These are phyloP conservation scores for Magnusiomyces tetraspermus DNA, from an alignment of 1,139 yeast genomes.

Conservation along the genomic window DNA sequence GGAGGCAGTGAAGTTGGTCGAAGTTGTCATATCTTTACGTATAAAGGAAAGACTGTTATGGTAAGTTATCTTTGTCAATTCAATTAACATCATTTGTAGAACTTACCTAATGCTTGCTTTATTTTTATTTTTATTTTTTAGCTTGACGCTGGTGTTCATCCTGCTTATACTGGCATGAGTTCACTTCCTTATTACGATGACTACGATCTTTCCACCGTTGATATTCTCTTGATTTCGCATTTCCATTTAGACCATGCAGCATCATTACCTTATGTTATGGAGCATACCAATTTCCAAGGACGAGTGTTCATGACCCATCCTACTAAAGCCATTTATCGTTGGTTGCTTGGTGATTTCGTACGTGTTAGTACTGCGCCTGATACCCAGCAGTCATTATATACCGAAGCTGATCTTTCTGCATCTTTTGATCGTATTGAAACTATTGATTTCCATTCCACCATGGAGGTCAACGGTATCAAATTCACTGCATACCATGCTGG, in stretches of 20 bases:
- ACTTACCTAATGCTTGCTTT: not conserved
- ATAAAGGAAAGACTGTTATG: slow-evolving; percentile 95
- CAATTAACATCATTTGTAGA: not conserved
- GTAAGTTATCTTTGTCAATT: slow-evolving; percentile 15
- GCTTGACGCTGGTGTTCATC: slow-evolving; percentile 95
- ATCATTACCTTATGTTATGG: slow-evolving; percentile 95
- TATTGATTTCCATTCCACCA: slow-evolving; percentile 88
- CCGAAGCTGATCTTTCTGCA: slow-evolving; percentile 80
- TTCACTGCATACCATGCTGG: slow-evolving; percentile 99
- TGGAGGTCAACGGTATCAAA: slow-evolving; percentile 86
- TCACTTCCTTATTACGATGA: slow-evolving; percentile 94
- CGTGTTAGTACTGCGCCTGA: slow-evolving; percentile 63
- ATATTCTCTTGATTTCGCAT: slow-evolving; percentile 78
- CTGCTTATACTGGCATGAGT: slow-evolving; percentile 83
- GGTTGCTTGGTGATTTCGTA: slow-evolving; percentile 91
- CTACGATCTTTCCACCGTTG: slow-evolving; percentile 80
- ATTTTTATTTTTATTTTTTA: slow-evolving; percentile 15
- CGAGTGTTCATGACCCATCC: slow-evolving; percentile 99
- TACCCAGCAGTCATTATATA: slow-evolving; percentile 45
- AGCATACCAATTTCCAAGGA: slow-evolving; percentile 87
- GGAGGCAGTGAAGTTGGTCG: slow-evolving; percentile 99
- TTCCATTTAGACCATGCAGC: slow-evolving; percentile 98
- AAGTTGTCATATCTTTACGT: slow-evolving; percentile 85
- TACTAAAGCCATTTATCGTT: slow-evolving; percentile 91
- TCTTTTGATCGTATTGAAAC: slow-evolving; percentile 90